phyloP scores from a whole-genome alignment of 1,284 basidiomycete genomes.

The Mycena sp. region DNA sequence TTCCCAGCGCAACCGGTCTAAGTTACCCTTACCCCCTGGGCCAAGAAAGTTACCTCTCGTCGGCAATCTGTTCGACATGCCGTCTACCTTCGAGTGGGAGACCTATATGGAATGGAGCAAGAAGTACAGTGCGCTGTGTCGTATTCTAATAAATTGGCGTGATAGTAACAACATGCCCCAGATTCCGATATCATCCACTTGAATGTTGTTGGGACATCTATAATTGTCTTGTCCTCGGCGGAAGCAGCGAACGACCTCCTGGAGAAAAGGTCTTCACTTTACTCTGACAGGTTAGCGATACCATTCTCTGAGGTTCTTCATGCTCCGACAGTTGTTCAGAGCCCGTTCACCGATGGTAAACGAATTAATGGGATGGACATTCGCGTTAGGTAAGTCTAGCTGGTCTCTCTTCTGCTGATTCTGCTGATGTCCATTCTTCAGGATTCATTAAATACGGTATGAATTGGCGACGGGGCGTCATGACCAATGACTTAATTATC shows the following conservation, averaged over 20 bases:
- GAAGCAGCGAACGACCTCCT: conserved; percentile 49
- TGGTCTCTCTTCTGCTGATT: not conserved
- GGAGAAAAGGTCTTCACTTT: conserved; percentile 50
- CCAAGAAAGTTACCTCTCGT: conserved; percentile 19
- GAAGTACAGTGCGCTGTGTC: conserved; percentile 1
- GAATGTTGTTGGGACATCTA: conserved; percentile 43
- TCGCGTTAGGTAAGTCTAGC: not conserved
- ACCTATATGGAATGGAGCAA: conserved; percentile 10
- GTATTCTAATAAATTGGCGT: too few relatives aligned
- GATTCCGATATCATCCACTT: conserved; percentile 51
- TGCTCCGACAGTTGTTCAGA: conserved; percentile 20
- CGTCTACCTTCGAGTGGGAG: conserved; percentile 17
- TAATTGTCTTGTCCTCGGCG: conserved; percentile 50
- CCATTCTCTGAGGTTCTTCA: not conserved
- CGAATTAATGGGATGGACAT: conserved; percentile 37
- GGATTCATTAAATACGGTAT: conserved; percentile 25
- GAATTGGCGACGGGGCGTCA: too few relatives aligned
- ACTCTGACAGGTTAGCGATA: conserved; percentile 48
- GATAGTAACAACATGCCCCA: too few relatives aligned
- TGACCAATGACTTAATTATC: too few relatives aligned
- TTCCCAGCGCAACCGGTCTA: too few relatives aligned
- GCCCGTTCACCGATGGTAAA: conserved; percentile 43
- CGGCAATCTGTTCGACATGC: conserved; percentile 20
- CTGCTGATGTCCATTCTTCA: not conserved
- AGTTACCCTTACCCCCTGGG: conserved; percentile 12